Base-by-base conservation (phyloP, 192 early-diverging fungal genomes). In the Podila verticillata region DNA sequence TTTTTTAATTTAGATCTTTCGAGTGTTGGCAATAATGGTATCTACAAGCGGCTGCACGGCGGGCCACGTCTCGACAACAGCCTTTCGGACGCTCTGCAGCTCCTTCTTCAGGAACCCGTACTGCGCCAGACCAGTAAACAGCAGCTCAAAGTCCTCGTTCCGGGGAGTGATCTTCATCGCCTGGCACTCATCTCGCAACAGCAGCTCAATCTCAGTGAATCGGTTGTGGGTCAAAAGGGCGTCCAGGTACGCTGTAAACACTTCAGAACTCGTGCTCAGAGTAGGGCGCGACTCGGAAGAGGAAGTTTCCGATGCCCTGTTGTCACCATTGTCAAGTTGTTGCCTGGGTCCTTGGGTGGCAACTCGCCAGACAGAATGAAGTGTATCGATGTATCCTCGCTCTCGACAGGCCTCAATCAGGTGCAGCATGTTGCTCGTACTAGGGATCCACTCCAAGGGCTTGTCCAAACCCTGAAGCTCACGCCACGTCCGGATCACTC, bases 221-320 rank as follows among this genome's bases (percentile, higher is more conserved):
- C 70, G 77, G 29, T 80, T 80, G 34, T 80, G 77, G 5, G 77
- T 80, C 66, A 80, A 30, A 0, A 80, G 77, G 17, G 77, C 70
- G 22, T 80, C 72, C 54, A 80, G 34, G 17, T 80, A 80, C 9
- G 77, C 77, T 7, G 70, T 60, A 30, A 80, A 80, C 1, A 80
- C 77, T 44, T 72, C 77, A 17, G 77, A 66, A 3, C 9, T 54
- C 7, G 24, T 26, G 2, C 24, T 54, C 51, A 54, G n/a, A 2
- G 9, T 26, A 1, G 51, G 39, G 12, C 39, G 39, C 10, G 39
- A 3, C 13, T 15, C 39, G 7, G 39, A 44, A 44, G 51, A 54
- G 51, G 51, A 54, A 4, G 51, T 7, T 19, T 54, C 17, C 31
- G n/a, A 4, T 44, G 34, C 20, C 10, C 15, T 64, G 32, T 26